phyloP scores from a whole-genome alignment of 331 rosid genomes.

The Phaseolus coccineus region DNA sequence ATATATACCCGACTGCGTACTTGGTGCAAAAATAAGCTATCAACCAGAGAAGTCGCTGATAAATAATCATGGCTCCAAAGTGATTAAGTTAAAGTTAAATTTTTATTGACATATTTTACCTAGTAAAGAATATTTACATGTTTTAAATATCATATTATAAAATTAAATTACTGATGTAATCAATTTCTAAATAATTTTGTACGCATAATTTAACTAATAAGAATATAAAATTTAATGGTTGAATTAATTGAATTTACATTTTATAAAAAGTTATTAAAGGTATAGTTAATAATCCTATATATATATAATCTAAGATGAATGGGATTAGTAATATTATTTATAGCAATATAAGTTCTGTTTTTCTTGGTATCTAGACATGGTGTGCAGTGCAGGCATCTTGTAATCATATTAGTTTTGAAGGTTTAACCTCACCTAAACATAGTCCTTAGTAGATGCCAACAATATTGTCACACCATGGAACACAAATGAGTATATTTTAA shows the following conservation, averaged over 20 bases:
- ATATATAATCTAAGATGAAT: background rate
- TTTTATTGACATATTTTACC: too few relatives aligned
- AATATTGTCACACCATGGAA: slow-evolving; percentile 1
- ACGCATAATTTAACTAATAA: too few relatives aligned
- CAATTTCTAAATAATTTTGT: too few relatives aligned
- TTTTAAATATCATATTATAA: too few relatives aligned
- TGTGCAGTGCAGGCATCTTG: background rate
- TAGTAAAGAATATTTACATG: too few relatives aligned
- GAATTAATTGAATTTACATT: too few relatives aligned
- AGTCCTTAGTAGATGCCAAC: background rate
- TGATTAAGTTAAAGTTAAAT: too few relatives aligned
- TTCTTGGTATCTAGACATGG: background rate
- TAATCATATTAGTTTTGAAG: background rate
- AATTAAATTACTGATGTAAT: too few relatives aligned
- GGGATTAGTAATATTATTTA: background rate
- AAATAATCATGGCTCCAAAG: background rate
- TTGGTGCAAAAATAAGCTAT: background rate
- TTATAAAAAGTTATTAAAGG: too few relatives aligned
- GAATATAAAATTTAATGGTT: too few relatives aligned
- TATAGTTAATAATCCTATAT: too few relatives aligned
- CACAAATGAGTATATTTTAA: slow-evolving; percentile 7
- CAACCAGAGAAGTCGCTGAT: background rate
- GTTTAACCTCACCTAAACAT: slow-evolving; percentile 6
- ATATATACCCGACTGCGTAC: background rate
- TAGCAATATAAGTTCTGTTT: background rate